Evolutionary conservation across 2,329 filamentous ascomycete genomes (phyloP), one percentile per base, ranked within the genome.

Genomic region (Monosporascus sp.): DNA sequence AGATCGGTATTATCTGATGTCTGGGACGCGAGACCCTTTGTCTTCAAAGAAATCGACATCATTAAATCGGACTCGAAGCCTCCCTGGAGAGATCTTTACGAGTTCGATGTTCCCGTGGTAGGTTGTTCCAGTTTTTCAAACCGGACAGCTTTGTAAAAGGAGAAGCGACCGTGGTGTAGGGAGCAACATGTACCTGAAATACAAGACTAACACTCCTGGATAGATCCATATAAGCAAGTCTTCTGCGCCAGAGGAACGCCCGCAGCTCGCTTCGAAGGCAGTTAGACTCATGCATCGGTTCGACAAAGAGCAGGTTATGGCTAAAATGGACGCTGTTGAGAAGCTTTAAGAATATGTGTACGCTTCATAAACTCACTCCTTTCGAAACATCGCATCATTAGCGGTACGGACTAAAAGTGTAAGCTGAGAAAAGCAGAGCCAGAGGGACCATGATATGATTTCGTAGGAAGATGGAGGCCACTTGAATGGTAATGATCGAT

Each of bases 21-120:
- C 8, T 86, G 82, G 80, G 81, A 88, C 53, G 69, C 72, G 27
- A 74, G 85, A 25, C 85, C 84, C 0, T 90, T 92, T 68, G 77
- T 77, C 18, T 90, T 84, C 68, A 74, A 76, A 7, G 86, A 91
- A 68, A 75, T 89, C 55, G 79, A 91, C 65, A 82, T 92, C 48
- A 82, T 88, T 71, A 78, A 80, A 48, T 75, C 80, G 0, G 80
- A 83, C 25, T 77, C 79, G 17, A 79, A 82, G 56, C 72, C 74
- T 24, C 55, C 51, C 4, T 93, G 89, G 89, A 84, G 81, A 62
- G 77, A 85, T 48, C 64, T 90, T 1, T 93, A 93, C 65, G 88
- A 91, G 53, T 89, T 91, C 66, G 89, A 93, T 60, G 88, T 89
- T 7, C 89, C 89, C 0, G 89, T 92, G 64, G 88, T 92, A 74